Conservation (phyloP, 805 yeast species). For the Candida tammaniensis region DNA sequence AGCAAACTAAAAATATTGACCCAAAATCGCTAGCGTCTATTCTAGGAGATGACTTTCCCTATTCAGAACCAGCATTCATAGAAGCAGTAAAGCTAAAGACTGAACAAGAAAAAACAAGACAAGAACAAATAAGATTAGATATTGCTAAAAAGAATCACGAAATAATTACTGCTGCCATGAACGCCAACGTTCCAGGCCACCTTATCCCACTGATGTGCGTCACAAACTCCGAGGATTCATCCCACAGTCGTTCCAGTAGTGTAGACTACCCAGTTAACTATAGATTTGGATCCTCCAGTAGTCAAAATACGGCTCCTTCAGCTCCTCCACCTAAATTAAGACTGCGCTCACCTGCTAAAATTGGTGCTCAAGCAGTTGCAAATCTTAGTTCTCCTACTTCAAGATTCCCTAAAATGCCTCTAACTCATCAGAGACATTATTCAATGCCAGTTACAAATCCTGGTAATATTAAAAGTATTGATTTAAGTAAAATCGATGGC, state of each 20-base stretch:
- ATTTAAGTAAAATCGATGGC: slow-evolving; percentile 18
- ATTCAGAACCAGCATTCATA: slow-evolving; percentile 53
- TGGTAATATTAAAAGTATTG: slow-evolving; percentile 8
- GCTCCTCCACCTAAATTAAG: slow-evolving; percentile 18
- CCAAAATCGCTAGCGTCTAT: slow-evolving; percentile 2
- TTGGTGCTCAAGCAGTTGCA: slow-evolving; percentile 73
- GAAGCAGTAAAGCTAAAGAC: slow-evolving; percentile 58
- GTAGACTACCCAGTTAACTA: slow-evolving; percentile 26
- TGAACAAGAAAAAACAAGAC: slow-evolving; percentile 81
- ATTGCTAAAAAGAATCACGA: slow-evolving; percentile 56
- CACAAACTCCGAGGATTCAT: background rate
- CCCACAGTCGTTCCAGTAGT: slow-evolving; percentile 6
- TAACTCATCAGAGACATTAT: slow-evolving; percentile 38
- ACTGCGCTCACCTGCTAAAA: slow-evolving; percentile 64
- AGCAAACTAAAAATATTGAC: background rate
- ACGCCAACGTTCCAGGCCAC: slow-evolving; percentile 60
- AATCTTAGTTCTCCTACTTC: slow-evolving; percentile 33
- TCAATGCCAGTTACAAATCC: slow-evolving; percentile 33
- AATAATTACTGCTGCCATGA: slow-evolving; percentile 57
- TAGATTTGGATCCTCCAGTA: slow-evolving; percentile 27
- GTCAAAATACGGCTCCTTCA: slow-evolving; percentile 6
- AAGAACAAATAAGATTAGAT: slow-evolving; percentile 71
- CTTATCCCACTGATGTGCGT: slow-evolving; percentile 62
- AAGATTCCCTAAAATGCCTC: slow-evolving; percentile 11
- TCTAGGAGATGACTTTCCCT: slow-evolving; percentile 55